Evolutionary conservation across 306 rosid genomes (phyloP), one percentile per base, ranked within the genome.

Genomic region (Parietaria judaica): DNA sequence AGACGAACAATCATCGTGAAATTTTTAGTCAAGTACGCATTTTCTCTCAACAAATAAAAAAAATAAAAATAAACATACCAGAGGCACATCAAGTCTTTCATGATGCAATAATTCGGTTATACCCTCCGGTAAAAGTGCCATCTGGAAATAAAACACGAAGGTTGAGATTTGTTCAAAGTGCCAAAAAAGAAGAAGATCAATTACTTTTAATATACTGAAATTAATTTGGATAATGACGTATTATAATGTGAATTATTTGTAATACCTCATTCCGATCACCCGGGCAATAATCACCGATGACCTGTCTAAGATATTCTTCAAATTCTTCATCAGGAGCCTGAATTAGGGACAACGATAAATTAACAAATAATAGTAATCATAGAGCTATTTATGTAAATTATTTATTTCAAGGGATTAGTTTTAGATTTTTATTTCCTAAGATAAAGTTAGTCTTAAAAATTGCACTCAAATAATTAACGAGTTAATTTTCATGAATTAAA

Each of bases 291-390:
- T 86, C 82, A 69, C 95, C 86, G 58, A 82, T 82, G 73, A 76
- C 83, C 66, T 86, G 84, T 81, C 98, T 68, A 39, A 92, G 88
- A 79, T 88, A 88, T 77, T 92, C 98, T 72, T 86, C 90, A 74
- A 88, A 92, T 78, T 86, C 92, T 79, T 92, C 98, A 75, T 88
- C 98, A 64, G 98, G 98, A 72, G 96, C 98, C 98, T 92, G 66
- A 74, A 71, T 35, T 3, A 51, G 64, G 67, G 68, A 49, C 53
- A 11, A 64, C 51, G 62, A 64, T 64, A 54, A 23, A 23, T 23
- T 1, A 23, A 23, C 31, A 23, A 23, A 37, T 53, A 6, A 51
- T 70, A 68, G 48, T 60, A 74, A 69, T 58, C 31, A 6, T 50
- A 50, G 6, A 3, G 67, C 65, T 67, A 48, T 38, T 60, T 7